These are phyloP conservation scores for Solanum piurae DNA, from an alignment of 257 asterid genomes.

Conservation along the genomic window DNA sequence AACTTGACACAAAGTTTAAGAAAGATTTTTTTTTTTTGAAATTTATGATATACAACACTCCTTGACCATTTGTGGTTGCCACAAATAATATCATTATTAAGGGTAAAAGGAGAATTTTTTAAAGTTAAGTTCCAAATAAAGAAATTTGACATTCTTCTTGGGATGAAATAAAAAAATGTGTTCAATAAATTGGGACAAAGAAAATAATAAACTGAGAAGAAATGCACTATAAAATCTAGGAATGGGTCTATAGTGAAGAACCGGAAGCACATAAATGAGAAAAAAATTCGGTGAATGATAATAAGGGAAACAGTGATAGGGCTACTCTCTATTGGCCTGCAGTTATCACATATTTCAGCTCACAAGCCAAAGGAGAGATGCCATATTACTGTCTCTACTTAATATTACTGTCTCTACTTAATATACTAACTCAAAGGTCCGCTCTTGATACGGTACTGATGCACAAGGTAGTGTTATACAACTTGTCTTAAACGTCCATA, in stretches of 20 bases:
- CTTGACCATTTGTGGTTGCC: no score
- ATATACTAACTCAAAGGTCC: no score
- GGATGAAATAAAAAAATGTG: no score
- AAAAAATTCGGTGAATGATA: background rate
- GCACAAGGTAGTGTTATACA: background rate
- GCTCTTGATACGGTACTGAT: background rate
- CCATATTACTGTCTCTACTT: slow-evolving; percentile 39
- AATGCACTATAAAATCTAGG: background rate
- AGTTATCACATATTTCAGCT: background rate
- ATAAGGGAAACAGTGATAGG: slow-evolving; percentile 33
- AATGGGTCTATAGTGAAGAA: background rate
- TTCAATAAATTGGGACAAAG: no score
- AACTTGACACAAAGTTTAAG: no score
- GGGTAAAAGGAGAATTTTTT: no score
- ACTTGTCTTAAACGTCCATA: background rate
- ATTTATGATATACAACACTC: no score
- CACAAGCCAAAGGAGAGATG: slow-evolving; percentile 58
- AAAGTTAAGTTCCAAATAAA: no score
- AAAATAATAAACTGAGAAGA: background rate
- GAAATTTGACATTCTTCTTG: no score
- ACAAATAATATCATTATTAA: no score
- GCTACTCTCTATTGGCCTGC: slow-evolving; percentile 39
- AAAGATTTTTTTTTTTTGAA: no score
- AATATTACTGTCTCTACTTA: slow-evolving; percentile 25
- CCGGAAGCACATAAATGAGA: background rate